Conservation (phyloP, 495 filamentous ascomycete genomes). For the Penicillium bovifimosum region DNA sequence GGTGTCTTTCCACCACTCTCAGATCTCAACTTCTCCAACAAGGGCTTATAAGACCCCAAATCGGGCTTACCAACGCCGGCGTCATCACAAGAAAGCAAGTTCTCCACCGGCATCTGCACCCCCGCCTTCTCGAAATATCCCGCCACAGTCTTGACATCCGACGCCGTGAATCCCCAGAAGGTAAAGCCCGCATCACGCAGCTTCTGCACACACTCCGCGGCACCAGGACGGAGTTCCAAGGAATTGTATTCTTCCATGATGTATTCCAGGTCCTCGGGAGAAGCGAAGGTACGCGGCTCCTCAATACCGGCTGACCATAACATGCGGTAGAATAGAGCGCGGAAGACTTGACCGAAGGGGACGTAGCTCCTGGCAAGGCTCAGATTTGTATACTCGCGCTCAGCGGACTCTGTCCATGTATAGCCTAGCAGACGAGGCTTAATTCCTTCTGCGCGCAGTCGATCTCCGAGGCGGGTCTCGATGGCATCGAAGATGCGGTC, state of each 20-base stretch:
- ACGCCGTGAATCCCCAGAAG: conserved; percentile 40
- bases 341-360: conserved; percentile 27
- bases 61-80: conserved; percentile 31
- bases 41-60: conserved; percentile 22
- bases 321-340: conserved; percentile 35
- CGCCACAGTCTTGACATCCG: conserved; percentile 28
- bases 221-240: conserved; percentile 27
- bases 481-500: conserved; percentile 29
- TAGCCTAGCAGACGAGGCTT: conserved; percentile 31
- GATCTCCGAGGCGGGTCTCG: conserved; percentile 25
- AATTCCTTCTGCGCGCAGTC: conserved; percentile 31
- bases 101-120: conserved; percentile 31
- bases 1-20: conserved; percentile 20
- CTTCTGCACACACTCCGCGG: conserved; percentile 29
- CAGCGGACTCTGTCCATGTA: conserved; percentile 38
- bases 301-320: conserved; percentile 26
- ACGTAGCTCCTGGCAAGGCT: conserved; percentile 30
- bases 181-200: conserved; percentile 36
- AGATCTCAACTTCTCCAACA: conserved; percentile 20
- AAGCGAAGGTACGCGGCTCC: conserved; percentile 27
- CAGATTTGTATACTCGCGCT: conserved; percentile 39
- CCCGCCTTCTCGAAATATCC: conserved; percentile 35
- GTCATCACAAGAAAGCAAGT: conserved; percentile 30
- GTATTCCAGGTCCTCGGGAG: conserved; percentile 26
- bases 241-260: conserved; percentile 24